Evolutionary conservation across 2,329 filamentous ascomycete genomes (phyloP), one percentile per base, ranked within the genome.

Genomic region (Hypoxylon sp.): DNA sequence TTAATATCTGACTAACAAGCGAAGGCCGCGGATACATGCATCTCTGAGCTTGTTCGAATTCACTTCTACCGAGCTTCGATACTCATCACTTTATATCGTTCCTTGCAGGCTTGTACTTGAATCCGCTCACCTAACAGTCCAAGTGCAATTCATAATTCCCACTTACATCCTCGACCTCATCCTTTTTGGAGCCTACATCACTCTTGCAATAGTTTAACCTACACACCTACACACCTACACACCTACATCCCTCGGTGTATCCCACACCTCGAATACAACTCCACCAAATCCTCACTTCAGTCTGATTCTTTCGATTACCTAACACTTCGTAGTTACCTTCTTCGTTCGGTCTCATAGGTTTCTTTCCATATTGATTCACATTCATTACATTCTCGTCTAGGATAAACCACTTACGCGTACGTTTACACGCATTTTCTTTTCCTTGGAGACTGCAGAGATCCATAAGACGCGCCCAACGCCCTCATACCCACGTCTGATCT

Each of bases 1-100:
- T 63, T 53, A 58, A 67, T 62, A 65, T 58, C 43, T 56, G 52
- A 63, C 58, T 19, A 34, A 30, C 54, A 65, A 54, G 60, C 67
- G 58, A 70, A 59, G 34, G 30, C 14, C 53, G 21, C 67, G 67
- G 64, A 50, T 65, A 65, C 64, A 34, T 67, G 67, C 67, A 51
- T 67, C 27, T 48, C 14, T 29, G 16, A 37, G 29, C 58, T 48
- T 47, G 43, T 62, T 62, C 63, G 27, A 59, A 47, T 53, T 61
- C 45, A 41, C 45, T 50, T 65, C 48, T 45, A 57, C 61, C 41
- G 46, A 45, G 32, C 41, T 46, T 57, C 47, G 43, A 47, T 52
- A 57, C 37, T 55, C 48, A 16, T 58, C 54, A 30, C 34, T 12
- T 19, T 52, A 23, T 43, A 62, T 23, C 6, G 8, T 66, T 19